Base-by-base conservation (phyloP, 2,329 filamentous ascomycete species). In the Hypoxylon rubiginosum region DNA sequence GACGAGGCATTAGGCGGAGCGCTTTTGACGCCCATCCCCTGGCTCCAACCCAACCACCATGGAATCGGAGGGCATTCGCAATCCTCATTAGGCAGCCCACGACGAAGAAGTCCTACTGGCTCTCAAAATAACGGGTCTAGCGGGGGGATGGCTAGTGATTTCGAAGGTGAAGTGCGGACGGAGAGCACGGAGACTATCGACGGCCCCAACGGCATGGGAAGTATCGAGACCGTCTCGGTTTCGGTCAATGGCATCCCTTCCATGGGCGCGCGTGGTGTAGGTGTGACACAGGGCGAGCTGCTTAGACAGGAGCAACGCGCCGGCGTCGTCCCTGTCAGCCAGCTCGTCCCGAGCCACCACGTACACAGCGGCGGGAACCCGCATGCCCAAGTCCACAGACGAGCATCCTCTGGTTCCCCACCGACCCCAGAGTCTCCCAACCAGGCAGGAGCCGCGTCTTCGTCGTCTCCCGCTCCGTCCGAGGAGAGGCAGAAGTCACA, bases 1-100 rank as follows among this genome's bases (percentile, higher is more conserved):
- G 95, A 98, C 73, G 95, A 97, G 77, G 91, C 91, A 11, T 83
- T 98, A 1, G 95, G 95, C 21, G 96, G 96, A 6, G 96, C 96
- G 0, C 84, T 97, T 17, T 84, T 99, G 53, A 98, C 95, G 0
- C 96, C 95, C 0, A 98, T 99, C 62, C 92, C 94, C 0, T 99
- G 96, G 96, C 82, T 98, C 54, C 71, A 77, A 19, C 69, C 69
- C 43, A 74, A 74, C 56, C 75, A 75, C 30, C 71, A 73, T 19
- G 68, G 70, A 2, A 65, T 71, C 48, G 56, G 69, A 15, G 57
- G 60, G 53, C 66, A 71, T 28, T 41, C 70, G 32, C 66, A 71
- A 53, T 59, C 73, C 3, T 17, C 65, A 1, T 43, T 70, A 15
- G 48, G 58, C 17, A 61, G 66, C 5, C 62, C 60, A 1, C 54